A percentile compares a stretch with the other conserved stretches of the same genome.
phyloP scores from a whole-genome alignment of 2,329 filamentous ascomycete species.

The Escovopsis sp. region DNA sequence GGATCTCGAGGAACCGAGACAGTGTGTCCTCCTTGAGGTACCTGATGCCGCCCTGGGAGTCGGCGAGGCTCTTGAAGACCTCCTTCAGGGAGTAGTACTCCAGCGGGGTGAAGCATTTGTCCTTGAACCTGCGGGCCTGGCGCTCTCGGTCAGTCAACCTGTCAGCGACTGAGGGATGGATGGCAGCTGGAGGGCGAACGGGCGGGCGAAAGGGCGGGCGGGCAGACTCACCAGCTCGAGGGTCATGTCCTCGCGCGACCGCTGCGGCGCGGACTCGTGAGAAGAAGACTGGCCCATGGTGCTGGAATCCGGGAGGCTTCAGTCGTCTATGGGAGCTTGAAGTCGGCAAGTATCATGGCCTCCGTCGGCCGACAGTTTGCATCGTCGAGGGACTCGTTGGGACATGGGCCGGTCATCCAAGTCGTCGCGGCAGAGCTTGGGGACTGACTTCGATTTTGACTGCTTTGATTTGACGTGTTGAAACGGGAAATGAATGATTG shows the following conservation, averaged over 20 bases:
- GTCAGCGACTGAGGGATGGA: background rate
- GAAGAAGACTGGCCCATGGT: constrained; percentile 40
- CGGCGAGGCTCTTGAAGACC: constrained; percentile 56
- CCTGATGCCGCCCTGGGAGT: constrained; percentile 43
- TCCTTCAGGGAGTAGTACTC: constrained; percentile 62
- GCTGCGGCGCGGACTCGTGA: constrained; percentile 26
- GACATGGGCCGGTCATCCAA: background rate
- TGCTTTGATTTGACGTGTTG: no score
- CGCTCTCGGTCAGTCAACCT: constrained; percentile 1
- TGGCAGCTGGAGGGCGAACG: constrained; percentile 1
- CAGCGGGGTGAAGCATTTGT: constrained; percentile 55
- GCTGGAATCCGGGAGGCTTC: background rate
- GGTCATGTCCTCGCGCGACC: constrained; percentile 36
- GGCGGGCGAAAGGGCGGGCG: no score
- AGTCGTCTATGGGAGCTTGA: no score
- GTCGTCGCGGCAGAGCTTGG: background rate
- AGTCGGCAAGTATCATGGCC: no score
- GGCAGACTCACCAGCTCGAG: constrained; percentile 32
- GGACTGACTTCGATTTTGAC: no score
- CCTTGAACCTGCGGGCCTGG: constrained; percentile 49
- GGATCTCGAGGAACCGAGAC: constrained; percentile 57
- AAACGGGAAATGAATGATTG: background rate
- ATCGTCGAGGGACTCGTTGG: background rate
- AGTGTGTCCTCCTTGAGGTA: constrained; percentile 58
- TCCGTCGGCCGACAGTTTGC: background rate